Percentiles rank a stretch among this genome's conserved stretches.
Conservation (phyloP, 345 rosid genomes). For the Acer negundo region DNA sequence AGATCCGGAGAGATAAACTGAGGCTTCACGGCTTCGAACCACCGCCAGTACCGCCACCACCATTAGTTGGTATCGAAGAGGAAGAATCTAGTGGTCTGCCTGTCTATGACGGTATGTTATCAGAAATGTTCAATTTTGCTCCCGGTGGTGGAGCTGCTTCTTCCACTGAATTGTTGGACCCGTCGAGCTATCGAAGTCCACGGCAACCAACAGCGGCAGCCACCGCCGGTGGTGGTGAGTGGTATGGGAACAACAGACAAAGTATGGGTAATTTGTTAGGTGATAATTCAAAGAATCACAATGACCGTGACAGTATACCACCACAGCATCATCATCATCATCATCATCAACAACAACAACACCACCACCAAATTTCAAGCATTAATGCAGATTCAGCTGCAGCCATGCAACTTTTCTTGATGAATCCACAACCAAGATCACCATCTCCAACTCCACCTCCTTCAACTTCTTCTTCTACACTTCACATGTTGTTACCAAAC, state of each 20-base stretch:
- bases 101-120: constrained; percentile 86
- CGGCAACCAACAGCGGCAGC: constrained; percentile 19
- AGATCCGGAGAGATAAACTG: constrained; percentile 72
- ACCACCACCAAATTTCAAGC: constrained; percentile 61
- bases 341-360: constrained; percentile 52
- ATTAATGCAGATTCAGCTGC: constrained; percentile 74
- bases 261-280: constrained; percentile 31
- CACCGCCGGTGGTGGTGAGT: constrained; percentile 27
- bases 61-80: constrained; percentile 57
- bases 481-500: constrained; percentile 83
- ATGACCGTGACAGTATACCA: constrained; percentile 31
- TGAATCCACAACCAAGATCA: constrained; percentile 87
- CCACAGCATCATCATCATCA: constrained; percentile 50
- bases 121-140: constrained; percentile 92
- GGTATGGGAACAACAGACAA: constrained; percentile 53
- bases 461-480: constrained; percentile 63
- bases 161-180: constrained; percentile 37
- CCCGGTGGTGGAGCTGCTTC: constrained; percentile 37
- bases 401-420: constrained; percentile 90
- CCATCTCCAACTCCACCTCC: constrained; percentile 50
- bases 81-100: constrained; percentile 54
- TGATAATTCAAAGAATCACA: constrained; percentile 33
- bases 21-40: constrained; percentile 45
- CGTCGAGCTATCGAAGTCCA: constrained; percentile 28
- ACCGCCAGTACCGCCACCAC: constrained; percentile 37